Evolutionary conservation across 495 filamentous ascomycete genomes (phyloP).

Genomic region (Talaromyces trachyspermus): DNA sequence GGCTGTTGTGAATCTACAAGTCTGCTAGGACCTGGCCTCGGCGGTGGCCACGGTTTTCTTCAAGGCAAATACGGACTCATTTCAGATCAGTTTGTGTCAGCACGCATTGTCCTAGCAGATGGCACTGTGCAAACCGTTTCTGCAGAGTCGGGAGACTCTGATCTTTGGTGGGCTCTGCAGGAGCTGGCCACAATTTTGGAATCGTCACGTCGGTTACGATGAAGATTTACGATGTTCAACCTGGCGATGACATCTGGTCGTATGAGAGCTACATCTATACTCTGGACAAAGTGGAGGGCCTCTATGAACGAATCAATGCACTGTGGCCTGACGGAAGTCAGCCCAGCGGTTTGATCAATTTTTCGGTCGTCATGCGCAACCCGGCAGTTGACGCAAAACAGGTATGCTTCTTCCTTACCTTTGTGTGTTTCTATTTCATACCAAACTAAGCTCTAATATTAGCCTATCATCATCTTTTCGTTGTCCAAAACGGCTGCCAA

Average conservation of each 20-base stretch:
- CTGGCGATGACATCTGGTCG: conserved; percentile 29
- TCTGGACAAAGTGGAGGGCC: conserved; percentile 38
- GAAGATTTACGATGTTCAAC: conserved; percentile 39
- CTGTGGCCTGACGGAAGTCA: not conserved
- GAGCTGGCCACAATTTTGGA: conserved; percentile 58
- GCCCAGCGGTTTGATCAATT: not conserved
- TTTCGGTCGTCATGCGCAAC: not conserved
- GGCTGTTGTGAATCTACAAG: conserved; percentile 51
- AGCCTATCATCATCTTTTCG: too few species aligned
- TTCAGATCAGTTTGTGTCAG: conserved; percentile 48
- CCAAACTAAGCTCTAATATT: too few species aligned
- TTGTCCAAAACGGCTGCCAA: too few species aligned
- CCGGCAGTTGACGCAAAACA: not conserved
- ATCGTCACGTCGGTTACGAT: conserved; percentile 43
- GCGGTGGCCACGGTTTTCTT: conserved; percentile 54
- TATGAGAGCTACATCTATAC: conserved; percentile 39
- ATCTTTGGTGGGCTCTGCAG: conserved; percentile 48
- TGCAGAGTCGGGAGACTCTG: not conserved
- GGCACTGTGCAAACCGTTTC: conserved; percentile 23
- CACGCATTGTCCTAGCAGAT: conserved; percentile 50
- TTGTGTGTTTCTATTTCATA: too few species aligned
- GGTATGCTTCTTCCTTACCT: not conserved
- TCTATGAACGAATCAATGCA: conserved; percentile 32
- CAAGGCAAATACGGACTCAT: conserved; percentile 54
- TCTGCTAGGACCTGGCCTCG: conserved; percentile 47